Evolutionary conservation across 352 stramenopile genomes (phyloP).

Genomic region (Pythium aquatile): DNA sequence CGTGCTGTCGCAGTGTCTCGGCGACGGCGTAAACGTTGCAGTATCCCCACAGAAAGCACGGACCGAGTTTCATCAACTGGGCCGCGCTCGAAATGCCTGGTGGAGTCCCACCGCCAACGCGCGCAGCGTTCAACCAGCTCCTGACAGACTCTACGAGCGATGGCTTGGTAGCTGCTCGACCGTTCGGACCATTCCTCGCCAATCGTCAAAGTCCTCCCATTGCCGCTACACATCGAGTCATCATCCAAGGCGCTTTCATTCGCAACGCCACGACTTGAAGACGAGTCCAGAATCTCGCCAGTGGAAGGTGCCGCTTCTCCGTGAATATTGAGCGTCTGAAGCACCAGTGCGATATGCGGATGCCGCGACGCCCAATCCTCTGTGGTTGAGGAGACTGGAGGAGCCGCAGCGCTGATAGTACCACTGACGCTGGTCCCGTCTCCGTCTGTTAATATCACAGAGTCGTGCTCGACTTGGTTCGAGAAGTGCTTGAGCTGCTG

Average conservation of each 20-base stretch:
- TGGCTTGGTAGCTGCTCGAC: conserved; percentile 44
- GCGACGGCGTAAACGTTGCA: conserved; percentile 23
- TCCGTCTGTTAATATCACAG: no score
- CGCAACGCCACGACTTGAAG: conserved; percentile 14
- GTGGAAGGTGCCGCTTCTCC: not conserved
- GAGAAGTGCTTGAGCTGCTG: not conserved
- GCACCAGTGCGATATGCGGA: conserved; percentile 42
- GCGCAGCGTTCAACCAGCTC: conserved; percentile 30
- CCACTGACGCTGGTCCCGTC: not conserved
- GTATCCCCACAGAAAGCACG: conserved; percentile 21
- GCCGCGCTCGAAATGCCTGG: conserved; percentile 29
- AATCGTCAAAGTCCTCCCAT: not conserved
- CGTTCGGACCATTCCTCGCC: conserved; percentile 49
- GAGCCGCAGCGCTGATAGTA: not conserved
- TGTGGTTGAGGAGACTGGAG: not conserved
- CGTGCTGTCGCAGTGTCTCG: conserved; percentile 21
- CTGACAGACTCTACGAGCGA: conserved; percentile 32
- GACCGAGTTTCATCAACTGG: not conserved
- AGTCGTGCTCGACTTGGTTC: conserved; percentile 15
- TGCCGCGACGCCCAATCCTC: conserved; percentile 40
- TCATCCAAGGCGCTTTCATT: not conserved
- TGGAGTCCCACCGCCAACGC: conserved; percentile 51
- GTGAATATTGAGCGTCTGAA: conserved; percentile 33
- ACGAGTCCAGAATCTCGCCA: conserved; percentile 3
- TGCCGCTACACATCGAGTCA: not conserved